A percentile compares a stretch with the other conserved stretches of the same genome.
Evolutionary conservation across 345 rosid genomes (phyloP).

Genomic region (Nasturtium officinale): DNA sequence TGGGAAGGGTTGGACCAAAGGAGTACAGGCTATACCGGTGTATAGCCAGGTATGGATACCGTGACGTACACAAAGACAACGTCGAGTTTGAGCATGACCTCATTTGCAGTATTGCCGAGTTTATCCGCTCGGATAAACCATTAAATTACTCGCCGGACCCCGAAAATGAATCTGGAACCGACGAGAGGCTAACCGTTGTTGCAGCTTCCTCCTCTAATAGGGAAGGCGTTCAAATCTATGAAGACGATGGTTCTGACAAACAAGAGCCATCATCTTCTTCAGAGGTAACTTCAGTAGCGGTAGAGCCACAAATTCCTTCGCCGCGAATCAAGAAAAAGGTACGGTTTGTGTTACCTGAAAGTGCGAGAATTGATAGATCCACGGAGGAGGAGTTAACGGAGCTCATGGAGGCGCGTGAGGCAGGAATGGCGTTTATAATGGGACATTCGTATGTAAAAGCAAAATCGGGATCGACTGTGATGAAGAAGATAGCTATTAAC

Average conservation of each 20-base stretch:
- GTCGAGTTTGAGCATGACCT: slow-evolving; percentile 87
- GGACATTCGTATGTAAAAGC: slow-evolving; percentile 89
- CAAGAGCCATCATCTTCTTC: slow-evolving; percentile 37
- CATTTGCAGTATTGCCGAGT: slow-evolving; percentile 80
- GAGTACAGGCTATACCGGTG: slow-evolving; percentile 84
- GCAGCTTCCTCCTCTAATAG: slow-evolving; percentile 66
- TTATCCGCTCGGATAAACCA: slow-evolving; percentile 60
- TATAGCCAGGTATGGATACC: slow-evolving; percentile 91
- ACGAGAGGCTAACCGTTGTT: slow-evolving; percentile 69
- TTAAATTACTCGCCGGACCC: slow-evolving; percentile 27
- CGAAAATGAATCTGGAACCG: slow-evolving; percentile 50
- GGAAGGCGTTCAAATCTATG: slow-evolving; percentile 59
- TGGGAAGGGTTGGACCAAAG: slow-evolving; percentile 87
- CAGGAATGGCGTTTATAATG: slow-evolving; percentile 87
- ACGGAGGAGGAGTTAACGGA: slow-evolving; percentile 70
- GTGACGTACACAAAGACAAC: slow-evolving; percentile 85
- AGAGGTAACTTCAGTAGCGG: slow-evolving; percentile 55
- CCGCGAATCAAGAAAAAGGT: slow-evolving; percentile 60
- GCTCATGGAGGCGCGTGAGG: slow-evolving; percentile 87
- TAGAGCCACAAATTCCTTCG: slow-evolving; percentile 27
- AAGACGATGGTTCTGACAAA: slow-evolving; percentile 44
- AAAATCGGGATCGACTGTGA: slow-evolving; percentile 79
- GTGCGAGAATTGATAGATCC: slow-evolving; percentile 47
- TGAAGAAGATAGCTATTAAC: slow-evolving; percentile 81
- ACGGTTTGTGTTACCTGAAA: slow-evolving; percentile 77